Base-by-base conservation (phyloP, 2,329 filamentous ascomycete species). In the Huntiella omanensis region DNA sequence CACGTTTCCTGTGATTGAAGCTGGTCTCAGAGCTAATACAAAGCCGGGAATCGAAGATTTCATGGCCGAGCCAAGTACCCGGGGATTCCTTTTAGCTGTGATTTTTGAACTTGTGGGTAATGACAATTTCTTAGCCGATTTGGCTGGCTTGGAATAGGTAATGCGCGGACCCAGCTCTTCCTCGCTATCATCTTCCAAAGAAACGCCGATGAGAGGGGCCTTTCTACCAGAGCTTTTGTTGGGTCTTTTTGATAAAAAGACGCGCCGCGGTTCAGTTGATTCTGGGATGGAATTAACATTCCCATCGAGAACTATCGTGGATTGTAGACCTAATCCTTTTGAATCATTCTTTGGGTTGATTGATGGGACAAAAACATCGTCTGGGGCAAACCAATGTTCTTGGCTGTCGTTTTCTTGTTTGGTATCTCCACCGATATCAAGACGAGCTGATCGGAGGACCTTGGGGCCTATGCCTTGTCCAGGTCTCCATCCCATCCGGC, bases 401-500 rank as follows among this genome's bases (percentile, higher is more conserved):
- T 36, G 33, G 13, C 28, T 40, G 8, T 2, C 6, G 11, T 41
- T 33, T 11, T 17, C 5, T 19, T 13, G 4, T 15, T 28, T 17
- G 13, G 40, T 13, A 41, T 22, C 10, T 11, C 15, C n/a, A 1
- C 37, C 16, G 13, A 45, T 33, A 28, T 60, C 80, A 11, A 88
- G 68, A 41, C 80, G 70, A 34, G 86, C 84, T 57, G 69, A 70
- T 42, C 91, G 73, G 46, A 77, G 75, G 33, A 95, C 66, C 60
- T 85, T 94, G 16, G 86, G 85, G 1, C 91, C 91, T 51, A 96
- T 77, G 3, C 91, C 91, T 60, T 96, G 87, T 1, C 87, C 88
- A 52, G 88, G 82, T 55, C 80, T 83, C 91, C 91, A 98, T 12
- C 88, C 91, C 88, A 98, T 96, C 56, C 73, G 82, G 57, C 82